Conservation (phyloP, 257 asterid species). For the Buddleja alternifolia region DNA sequence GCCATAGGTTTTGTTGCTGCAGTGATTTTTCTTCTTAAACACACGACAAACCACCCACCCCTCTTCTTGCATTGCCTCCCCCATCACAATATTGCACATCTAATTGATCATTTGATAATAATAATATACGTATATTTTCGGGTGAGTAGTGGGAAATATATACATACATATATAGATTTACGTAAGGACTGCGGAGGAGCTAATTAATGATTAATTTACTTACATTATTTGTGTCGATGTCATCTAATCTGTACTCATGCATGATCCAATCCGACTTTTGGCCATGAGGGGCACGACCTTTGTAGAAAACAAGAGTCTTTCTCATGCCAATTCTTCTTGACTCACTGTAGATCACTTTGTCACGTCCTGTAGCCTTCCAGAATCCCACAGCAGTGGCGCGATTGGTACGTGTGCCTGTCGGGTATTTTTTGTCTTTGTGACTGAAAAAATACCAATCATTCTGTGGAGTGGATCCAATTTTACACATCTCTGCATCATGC, state of each 20-base stretch:
- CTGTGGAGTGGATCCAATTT: slow-evolving; percentile 59
- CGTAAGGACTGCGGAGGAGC: too few relatives aligned
- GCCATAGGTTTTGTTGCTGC: slow-evolving; percentile 27
- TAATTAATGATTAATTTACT: background rate
- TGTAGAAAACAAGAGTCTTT: slow-evolving; percentile 74
- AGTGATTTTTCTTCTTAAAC: slow-evolving; percentile 53
- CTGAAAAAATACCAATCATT: slow-evolving; percentile 73
- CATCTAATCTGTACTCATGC: slow-evolving; percentile 66
- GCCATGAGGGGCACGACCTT: slow-evolving; percentile 75
- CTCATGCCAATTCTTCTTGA: slow-evolving; percentile 57
- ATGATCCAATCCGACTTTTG: slow-evolving; percentile 69
- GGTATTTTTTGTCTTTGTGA: slow-evolving; percentile 74
- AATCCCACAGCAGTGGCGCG: slow-evolving; percentile 68
- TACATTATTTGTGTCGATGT: slow-evolving; percentile 32
- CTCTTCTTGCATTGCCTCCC: slow-evolving; percentile 41
- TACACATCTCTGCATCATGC: slow-evolving; percentile 49
- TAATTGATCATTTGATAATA: background rate
- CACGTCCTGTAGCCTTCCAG: slow-evolving; percentile 81
- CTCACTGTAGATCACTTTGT: slow-evolving; percentile 55
- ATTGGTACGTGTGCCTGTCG: slow-evolving; percentile 65
- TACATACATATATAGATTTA: too few relatives aligned
- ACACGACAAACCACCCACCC: slow-evolving; percentile 76
- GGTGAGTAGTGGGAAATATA: too few relatives aligned
- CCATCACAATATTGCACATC: slow-evolving; percentile 22
- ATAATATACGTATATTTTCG: too few relatives aligned